phyloP scores from a whole-genome alignment of 1,284 basidiomycete species.

The Crocinoboletus sp. region DNA sequence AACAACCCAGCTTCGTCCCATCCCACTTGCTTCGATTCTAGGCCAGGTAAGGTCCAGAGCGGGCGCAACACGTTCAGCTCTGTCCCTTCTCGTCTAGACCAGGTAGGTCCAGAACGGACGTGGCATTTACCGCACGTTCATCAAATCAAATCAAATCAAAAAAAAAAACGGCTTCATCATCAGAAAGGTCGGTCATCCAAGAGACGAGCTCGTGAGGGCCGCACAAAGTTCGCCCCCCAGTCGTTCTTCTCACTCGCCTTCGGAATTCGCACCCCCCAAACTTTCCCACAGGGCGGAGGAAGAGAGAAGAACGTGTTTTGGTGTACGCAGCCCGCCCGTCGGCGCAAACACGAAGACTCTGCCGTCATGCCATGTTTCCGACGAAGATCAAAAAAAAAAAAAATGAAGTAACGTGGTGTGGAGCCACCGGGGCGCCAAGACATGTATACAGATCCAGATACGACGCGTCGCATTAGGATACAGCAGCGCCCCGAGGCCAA shows the following conservation, averaged over 20 bases:
- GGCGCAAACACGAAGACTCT: not conserved
- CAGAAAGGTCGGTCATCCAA: no score
- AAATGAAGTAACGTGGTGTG: not conserved
- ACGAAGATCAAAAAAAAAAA: no score
- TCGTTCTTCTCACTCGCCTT: no score
- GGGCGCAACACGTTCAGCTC: no score
- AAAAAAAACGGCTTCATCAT: no score
- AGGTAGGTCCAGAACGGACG: not conserved
- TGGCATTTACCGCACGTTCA: not conserved
- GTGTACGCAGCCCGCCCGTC: not conserved
- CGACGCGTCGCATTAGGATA: not conserved
- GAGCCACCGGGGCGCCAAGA: not conserved
- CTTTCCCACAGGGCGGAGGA: no score
- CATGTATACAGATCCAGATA: not conserved
- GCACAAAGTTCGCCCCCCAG: no score
- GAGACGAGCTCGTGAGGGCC: no score
- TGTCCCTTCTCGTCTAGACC: not conserved
- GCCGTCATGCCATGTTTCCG: not conserved
- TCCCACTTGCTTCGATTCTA: not conserved
- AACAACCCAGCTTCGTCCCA: not conserved
- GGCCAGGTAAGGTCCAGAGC: not conserved
- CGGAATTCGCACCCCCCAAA: no score
- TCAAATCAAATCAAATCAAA: no score
- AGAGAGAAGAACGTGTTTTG: no score
- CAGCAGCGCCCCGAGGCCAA: constrained; percentile 3